Evolutionary conservation across 225 moss, liverwort and hornwort genomes (phyloP).

Genomic region (Physcomitrium patens): DNA sequence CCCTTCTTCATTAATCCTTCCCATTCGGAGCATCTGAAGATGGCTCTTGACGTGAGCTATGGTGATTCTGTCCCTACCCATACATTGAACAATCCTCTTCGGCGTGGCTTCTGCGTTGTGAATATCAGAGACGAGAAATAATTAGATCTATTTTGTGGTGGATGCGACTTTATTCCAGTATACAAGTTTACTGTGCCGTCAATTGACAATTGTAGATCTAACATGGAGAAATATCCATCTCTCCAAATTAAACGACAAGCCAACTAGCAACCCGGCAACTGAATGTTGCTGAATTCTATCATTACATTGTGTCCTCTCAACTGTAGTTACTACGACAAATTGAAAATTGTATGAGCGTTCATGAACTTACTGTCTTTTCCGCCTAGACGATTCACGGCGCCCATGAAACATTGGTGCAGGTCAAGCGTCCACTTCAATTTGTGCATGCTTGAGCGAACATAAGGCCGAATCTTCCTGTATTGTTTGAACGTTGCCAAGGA

Average conservation of each 20-base stretch:
- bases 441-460: constrained; percentile 41
- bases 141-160: not conserved
- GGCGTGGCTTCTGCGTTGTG: constrained; percentile 59
- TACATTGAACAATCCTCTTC: constrained; percentile 60
- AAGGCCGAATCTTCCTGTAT: constrained; percentile 45
- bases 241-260: too few relatives aligned
- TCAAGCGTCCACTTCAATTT: constrained; percentile 50
- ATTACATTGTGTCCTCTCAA: not conserved
- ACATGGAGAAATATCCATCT: not conserved
- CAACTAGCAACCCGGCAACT: too few relatives aligned
- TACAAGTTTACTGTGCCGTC: not conserved
- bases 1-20: too few relatives aligned
- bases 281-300: not conserved
- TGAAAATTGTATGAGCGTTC: constrained; percentile 1
- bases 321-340: not conserved
- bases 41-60: constrained; percentile 76
- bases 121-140: not conserved
- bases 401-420: constrained; percentile 48
- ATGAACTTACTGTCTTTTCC: constrained; percentile 64
- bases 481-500: constrained; percentile 36
- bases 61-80: constrained; percentile 62
- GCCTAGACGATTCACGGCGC: constrained; percentile 56
- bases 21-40: constrained; percentile 37
- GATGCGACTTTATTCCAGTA: not conserved
- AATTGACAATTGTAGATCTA: not conserved